Evolutionary conservation across 345 rosid genomes (phyloP).

Genomic region (Abelmoschus esculentus): DNA sequence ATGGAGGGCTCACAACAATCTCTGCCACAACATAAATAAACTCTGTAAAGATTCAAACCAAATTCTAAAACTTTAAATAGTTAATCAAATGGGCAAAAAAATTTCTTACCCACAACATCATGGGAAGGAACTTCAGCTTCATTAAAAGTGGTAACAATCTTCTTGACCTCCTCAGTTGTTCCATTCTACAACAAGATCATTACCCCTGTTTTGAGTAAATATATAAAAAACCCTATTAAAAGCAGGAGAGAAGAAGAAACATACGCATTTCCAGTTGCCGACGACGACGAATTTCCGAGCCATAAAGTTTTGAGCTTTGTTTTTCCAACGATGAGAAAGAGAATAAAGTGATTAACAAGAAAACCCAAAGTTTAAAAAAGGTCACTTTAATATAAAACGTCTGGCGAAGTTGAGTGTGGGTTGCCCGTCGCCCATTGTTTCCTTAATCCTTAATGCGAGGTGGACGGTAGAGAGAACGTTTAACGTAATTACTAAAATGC

Average conservation of each 20-base stretch:
- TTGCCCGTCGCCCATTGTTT: not conserved
- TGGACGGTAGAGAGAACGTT: no score
- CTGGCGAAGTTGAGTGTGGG: not conserved
- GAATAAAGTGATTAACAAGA: not conserved
- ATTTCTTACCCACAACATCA: no score
- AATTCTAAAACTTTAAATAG: no score
- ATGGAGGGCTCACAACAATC: constrained; percentile 73
- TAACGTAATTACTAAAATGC: no score
- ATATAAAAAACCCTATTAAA: not conserved
- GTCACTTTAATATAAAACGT: not conserved
- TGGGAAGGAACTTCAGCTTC: no score
- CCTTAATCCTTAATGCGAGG: no score
- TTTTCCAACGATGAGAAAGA: constrained; percentile 18
- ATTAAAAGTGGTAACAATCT: no score
- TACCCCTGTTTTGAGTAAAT: no score
- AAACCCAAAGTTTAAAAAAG: not conserved
- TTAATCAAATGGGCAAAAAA: not conserved
- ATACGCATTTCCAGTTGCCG: constrained; percentile 87
- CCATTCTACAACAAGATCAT: no score
- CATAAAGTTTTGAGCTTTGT: constrained; percentile 19
- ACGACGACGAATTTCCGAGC: constrained; percentile 65
- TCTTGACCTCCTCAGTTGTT: no score
- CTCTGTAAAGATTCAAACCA: not conserved
- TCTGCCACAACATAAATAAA: constrained; percentile 29
- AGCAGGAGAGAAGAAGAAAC: constrained; percentile 3